Evolutionary conservation across 2,329 filamentous ascomycete genomes (phyloP).

Genomic region (Verticillium tricorpus): DNA sequence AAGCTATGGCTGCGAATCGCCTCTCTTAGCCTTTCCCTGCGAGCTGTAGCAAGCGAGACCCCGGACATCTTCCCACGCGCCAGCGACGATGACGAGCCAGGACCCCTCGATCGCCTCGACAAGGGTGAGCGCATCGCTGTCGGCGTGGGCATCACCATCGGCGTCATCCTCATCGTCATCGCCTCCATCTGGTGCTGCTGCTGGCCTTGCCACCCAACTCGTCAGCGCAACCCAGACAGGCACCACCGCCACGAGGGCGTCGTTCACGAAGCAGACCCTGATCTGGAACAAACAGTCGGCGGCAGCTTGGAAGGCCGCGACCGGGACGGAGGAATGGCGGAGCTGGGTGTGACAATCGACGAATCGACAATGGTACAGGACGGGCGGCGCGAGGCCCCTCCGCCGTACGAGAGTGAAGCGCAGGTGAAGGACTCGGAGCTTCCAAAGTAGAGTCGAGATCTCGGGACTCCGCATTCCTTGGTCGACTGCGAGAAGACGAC

Average conservation of each 20-base stretch:
- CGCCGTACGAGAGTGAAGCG: background rate
- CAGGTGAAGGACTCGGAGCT: background rate
- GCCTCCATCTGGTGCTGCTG: background rate
- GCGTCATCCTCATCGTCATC: background rate
- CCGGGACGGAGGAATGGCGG: background rate
- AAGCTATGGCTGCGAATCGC: too few relatives aligned
- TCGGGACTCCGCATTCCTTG: too few relatives aligned
- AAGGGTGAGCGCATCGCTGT: background rate
- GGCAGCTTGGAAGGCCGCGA: background rate
- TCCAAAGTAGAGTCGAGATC: background rate
- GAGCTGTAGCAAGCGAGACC: background rate
- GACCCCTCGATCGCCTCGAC: background rate
- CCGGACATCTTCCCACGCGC: background rate
- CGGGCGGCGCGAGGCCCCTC: background rate
- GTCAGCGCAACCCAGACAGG: background rate
- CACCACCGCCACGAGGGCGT: background rate
- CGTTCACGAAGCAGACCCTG: background rate
- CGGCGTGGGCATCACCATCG: background rate
- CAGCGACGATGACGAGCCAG: background rate
- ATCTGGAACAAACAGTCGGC: background rate
- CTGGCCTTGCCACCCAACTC: background rate
- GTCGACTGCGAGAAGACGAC: too few relatives aligned
- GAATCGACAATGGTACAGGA: background rate
- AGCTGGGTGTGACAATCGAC: background rate
- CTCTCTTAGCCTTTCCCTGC: too few relatives aligned